Percentiles rank a stretch among this genome's conserved stretches.
Evolutionary conservation across 768 basidiomycete genomes (phyloP).

Genomic region (Lanmaoa pseudosensibilis): DNA sequence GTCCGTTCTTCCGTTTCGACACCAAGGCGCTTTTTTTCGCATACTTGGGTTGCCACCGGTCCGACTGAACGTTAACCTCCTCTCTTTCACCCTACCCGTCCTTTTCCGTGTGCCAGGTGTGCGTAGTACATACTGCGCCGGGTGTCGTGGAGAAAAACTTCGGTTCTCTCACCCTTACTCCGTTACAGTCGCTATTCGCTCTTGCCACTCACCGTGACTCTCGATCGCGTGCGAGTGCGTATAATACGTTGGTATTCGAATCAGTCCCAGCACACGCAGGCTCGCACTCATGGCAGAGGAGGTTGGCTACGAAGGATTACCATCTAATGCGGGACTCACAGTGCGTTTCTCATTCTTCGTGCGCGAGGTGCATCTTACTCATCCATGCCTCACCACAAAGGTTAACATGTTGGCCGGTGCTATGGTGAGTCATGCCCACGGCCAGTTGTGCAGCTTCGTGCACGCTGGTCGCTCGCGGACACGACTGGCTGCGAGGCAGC

Average conservation of each 20-base stretch:
- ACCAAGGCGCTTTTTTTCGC: not conserved
- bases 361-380: slow-evolving; percentile 15
- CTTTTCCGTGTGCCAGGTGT: not conserved
- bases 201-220: not conserved
- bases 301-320: slow-evolving; percentile 65
- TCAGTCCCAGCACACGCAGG: slow-evolving; percentile 4
- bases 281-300: slow-evolving; percentile 39
- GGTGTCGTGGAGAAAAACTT: not conserved
- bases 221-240: slow-evolving; percentile 5
- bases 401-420: slow-evolving; percentile 98
- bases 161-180: slow-evolving; percentile 6
- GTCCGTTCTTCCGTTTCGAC: slow-evolving; percentile 8
- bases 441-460: not conserved
- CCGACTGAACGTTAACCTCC: not conserved
- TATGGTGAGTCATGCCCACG: slow-evolving; percentile 57
- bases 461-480: not conserved
- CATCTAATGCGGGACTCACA: slow-evolving; percentile 76
- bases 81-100: not conserved
- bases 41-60: slow-evolving; percentile 1
- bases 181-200: not conserved
- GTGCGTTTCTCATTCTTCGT: slow-evolving; percentile 36
- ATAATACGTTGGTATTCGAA: slow-evolving; percentile 8
- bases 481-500: not conserved
- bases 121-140: not conserved
- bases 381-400: slow-evolving; percentile 37